Evolutionary conservation across 2,329 filamentous ascomycete genomes (phyloP).

Genomic region (Colletotrichum eremochloae): DNA sequence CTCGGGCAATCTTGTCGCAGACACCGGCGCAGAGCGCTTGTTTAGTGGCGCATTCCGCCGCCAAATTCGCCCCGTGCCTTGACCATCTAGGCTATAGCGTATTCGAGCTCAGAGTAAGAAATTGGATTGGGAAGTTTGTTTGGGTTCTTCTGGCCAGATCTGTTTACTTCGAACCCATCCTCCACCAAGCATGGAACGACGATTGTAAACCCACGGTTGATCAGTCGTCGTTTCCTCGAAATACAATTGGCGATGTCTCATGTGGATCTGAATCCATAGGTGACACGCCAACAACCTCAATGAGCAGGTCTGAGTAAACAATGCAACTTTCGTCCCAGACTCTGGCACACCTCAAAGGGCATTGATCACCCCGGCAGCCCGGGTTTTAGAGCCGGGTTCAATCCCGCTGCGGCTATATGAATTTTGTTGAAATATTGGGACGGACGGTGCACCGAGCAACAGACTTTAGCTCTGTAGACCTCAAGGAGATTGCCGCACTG

Average conservation of each 20-base stretch:
- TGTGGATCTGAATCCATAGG: not conserved
- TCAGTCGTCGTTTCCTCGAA: not conserved
- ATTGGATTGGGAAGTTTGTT: conserved; percentile 34
- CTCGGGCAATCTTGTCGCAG: conserved; percentile 43
- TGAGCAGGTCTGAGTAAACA: not conserved
- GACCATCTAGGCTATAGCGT: conserved; percentile 29
- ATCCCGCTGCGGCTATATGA: conserved; percentile 34
- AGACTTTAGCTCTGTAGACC: conserved; percentile 15
- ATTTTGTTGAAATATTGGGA: conserved; percentile 13
- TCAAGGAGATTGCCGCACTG: conserved; percentile 12
- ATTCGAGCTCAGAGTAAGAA: conserved; percentile 20
- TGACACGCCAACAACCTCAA: not conserved
- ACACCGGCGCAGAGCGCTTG: conserved; percentile 39
- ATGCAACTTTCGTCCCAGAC: conserved; percentile 22
- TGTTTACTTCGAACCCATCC: conserved; percentile 28
- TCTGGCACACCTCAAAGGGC: conserved; percentile 21
- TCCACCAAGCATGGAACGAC: not conserved
- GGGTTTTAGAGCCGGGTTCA: conserved; percentile 30
- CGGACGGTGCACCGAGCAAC: conserved; percentile 35
- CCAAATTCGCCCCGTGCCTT: conserved; percentile 40
- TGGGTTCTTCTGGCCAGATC: conserved; percentile 8
- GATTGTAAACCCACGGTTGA: not conserved
- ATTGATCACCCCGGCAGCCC: conserved; percentile 32
- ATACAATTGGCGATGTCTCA: conserved; percentile 7
- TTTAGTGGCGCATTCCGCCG: conserved; percentile 39